phyloP scores from a whole-genome alignment of 306 rosid species.

The Lablab purpureus region DNA sequence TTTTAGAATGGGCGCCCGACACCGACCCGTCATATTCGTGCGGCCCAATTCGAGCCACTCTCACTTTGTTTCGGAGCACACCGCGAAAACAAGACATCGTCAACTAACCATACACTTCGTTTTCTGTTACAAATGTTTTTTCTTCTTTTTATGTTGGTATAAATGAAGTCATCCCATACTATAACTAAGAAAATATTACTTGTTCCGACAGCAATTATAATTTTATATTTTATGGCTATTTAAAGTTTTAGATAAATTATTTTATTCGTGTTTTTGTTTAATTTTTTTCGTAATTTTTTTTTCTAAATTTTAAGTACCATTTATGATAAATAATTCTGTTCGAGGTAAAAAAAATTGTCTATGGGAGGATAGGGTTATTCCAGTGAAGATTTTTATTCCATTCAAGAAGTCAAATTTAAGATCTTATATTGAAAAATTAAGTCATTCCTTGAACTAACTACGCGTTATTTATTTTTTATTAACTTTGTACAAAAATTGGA shows the following conservation, averaged over 20 bases:
- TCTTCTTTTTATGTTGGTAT: constrained; percentile 16
- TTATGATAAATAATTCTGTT: neutral
- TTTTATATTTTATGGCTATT: too few relatives aligned
- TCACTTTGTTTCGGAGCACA: neutral
- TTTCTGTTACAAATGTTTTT: constrained; percentile 48
- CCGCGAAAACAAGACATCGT: neutral
- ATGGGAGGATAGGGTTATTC: neutral
- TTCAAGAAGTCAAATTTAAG: neutral
- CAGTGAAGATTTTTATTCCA: neutral
- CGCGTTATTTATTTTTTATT: too few relatives aligned
- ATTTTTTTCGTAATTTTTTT: neutral
- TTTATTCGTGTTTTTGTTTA: neutral
- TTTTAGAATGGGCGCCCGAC: constrained; percentile 44
- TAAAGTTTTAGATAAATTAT: neutral
- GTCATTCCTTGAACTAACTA: neutral
- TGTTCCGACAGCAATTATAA: neutral
- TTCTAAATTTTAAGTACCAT: neutral
- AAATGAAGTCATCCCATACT: too few relatives aligned
- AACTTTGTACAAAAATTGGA: too few relatives aligned
- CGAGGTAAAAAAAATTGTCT: neutral
- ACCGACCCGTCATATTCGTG: constrained; percentile 40
- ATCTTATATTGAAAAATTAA: neutral
- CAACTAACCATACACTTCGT: neutral
- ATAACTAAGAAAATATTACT: too few relatives aligned
- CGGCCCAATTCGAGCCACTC: constrained; percentile 37